Percentiles rank a stretch among this genome's conserved stretches.
These are phyloP conservation scores for Pleurotus tuber-regium DNA, from an alignment of 768 basidiomycete species.

Conservation along the genomic window DNA sequence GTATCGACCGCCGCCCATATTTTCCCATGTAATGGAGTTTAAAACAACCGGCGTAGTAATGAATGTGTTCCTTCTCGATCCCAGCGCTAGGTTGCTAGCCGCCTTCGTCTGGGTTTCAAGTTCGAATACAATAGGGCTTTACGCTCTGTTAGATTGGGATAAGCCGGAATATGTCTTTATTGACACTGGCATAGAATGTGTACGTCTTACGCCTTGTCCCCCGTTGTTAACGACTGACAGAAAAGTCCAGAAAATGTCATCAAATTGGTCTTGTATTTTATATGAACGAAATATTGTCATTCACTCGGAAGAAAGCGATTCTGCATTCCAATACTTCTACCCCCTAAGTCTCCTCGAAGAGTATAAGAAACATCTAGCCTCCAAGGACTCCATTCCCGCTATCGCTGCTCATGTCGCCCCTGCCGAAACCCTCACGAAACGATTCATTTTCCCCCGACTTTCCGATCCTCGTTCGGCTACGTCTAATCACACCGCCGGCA, in stretches of 20 bases:
- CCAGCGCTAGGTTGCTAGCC: slow-evolving; percentile 54
- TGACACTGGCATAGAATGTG: slow-evolving; percentile 72
- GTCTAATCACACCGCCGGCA: background rate
- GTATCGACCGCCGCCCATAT: slow-evolving; percentile 49
- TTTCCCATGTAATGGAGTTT: slow-evolving; percentile 61
- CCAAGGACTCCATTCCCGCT: slow-evolving; percentile 31
- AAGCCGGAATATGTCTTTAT: slow-evolving; percentile 66
- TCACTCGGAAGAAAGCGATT: slow-evolving; percentile 67
- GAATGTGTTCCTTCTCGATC: slow-evolving; percentile 76
- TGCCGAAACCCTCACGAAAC: slow-evolving; percentile 45
- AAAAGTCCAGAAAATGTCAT: slow-evolving; percentile 49
- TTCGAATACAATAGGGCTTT: slow-evolving; percentile 56
- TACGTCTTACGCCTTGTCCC: slow-evolving; percentile 33
- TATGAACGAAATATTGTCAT: slow-evolving; percentile 66
- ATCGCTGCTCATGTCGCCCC: slow-evolving; percentile 42
- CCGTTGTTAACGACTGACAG: background rate
- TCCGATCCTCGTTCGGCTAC: background rate
- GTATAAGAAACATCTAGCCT: slow-evolving; percentile 26
- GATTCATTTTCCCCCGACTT: slow-evolving; percentile 46
- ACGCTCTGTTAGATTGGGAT: slow-evolving; percentile 65
- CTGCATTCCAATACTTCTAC: slow-evolving; percentile 69
- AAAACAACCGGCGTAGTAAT: slow-evolving; percentile 67
- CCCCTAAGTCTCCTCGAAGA: slow-evolving; percentile 42
- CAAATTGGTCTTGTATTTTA: slow-evolving; percentile 78
- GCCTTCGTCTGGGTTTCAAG: slow-evolving; percentile 69